Conservation (phyloP, 2,329 filamentous ascomycete species). For the Hymenoscyphus occultus region DNA sequence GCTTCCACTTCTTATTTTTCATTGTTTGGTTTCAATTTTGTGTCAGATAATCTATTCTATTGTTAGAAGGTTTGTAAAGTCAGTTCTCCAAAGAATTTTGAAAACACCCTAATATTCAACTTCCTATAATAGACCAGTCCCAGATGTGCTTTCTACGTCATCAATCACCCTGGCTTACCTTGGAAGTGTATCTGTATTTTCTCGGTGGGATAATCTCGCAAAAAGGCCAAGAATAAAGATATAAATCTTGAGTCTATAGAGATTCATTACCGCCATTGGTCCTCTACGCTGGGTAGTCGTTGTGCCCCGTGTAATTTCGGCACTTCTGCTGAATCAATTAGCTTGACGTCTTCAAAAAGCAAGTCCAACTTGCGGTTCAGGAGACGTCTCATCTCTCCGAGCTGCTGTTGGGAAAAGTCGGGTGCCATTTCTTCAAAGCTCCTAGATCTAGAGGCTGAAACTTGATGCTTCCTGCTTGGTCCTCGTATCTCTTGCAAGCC, state of each 20-base stretch:
- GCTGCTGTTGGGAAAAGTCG: slow-evolving; percentile 1
- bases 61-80: too few species aligned
- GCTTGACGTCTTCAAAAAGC: not conserved
- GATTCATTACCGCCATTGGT: not conserved
- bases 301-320: not conserved
- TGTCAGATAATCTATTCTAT: too few species aligned
- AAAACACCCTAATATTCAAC: too few species aligned
- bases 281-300: not conserved
- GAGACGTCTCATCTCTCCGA: slow-evolving; percentile 3
- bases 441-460: not conserved
- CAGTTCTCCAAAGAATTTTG: too few species aligned
- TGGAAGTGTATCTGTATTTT: not conserved
- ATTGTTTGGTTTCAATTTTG: too few species aligned
- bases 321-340: not conserved
- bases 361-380: not conserved
- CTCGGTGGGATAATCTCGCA: not conserved
- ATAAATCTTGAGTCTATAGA: not conserved
- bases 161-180: not conserved
- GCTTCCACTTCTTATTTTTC: too few species aligned
- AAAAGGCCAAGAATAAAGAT: not conserved
- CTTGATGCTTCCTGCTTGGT: not conserved
- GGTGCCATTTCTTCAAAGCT: not conserved
- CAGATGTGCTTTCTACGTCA: too few species aligned
- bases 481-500: not conserved
- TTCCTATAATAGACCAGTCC: too few species aligned